A percentile compares a stretch with the other conserved stretches of the same genome.
Evolutionary conservation across 2,329 filamentous ascomycete species (phyloP).

Genomic region (Xylariaceae sp.): DNA sequence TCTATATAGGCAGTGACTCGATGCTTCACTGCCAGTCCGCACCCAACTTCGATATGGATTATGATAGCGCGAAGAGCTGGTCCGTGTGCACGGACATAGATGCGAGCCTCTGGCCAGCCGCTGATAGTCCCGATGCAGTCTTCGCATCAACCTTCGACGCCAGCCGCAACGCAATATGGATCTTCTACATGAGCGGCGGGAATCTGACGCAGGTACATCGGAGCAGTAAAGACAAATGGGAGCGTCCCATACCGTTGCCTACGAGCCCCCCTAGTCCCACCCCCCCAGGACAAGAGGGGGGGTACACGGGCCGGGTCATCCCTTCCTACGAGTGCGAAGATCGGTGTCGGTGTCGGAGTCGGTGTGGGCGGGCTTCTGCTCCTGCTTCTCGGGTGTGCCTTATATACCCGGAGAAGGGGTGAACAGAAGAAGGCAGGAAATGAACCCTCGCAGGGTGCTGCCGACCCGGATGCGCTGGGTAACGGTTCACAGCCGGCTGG

Average conservation of each 20-base stretch:
- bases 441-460: no score
- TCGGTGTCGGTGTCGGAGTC: conserved; percentile 24
- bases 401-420: conserved; percentile 7
- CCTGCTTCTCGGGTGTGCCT: no score
- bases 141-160: conserved; percentile 26
- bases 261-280: conserved; percentile 1
- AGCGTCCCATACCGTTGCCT: conserved; percentile 20
- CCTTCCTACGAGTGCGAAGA: conserved; percentile 13
- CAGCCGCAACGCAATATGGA: conserved; percentile 21
- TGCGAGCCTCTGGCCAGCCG: conserved; percentile 27
- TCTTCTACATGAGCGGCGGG: conserved; percentile 29
- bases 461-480: conserved; percentile 4
- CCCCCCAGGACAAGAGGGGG: not conserved
- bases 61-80: conserved; percentile 6
- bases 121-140: conserved; percentile 27
- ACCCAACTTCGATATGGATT: no score
- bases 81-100: not conserved
- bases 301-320: conserved; percentile 3
- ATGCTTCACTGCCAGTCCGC: conserved; percentile 27
- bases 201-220: conserved; percentile 27
- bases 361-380: no score
- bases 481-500: not conserved
- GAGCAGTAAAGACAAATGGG: conserved; percentile 24
- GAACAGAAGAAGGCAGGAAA: conserved; percentile 6
- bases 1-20: conserved; percentile 25